Conservation (phyloP, 2,329 filamentous ascomycete genomes). For the Gnomoniopsis smithogilvyi region DNA sequence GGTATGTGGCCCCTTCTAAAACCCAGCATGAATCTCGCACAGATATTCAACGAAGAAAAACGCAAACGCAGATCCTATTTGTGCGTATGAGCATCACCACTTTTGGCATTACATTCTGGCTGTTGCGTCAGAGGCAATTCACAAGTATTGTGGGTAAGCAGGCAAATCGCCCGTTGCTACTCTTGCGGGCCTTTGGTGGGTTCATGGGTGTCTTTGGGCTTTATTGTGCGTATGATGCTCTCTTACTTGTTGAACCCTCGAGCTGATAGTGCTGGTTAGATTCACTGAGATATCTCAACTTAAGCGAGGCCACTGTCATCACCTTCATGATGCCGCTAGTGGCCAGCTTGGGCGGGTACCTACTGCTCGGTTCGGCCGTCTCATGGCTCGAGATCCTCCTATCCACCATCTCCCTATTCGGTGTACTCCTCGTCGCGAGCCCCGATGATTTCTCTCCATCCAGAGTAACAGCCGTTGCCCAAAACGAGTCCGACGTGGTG, state of each 20-base stretch:
- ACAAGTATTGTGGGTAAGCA: background rate
- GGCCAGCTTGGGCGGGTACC: background rate
- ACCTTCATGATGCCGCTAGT: conserved; percentile 10
- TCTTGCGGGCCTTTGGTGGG: background rate
- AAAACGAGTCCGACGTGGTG: background rate
- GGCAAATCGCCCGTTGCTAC: background rate
- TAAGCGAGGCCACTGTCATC: conserved; percentile 9
- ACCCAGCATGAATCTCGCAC: background rate
- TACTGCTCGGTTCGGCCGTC: background rate
- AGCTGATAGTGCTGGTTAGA: background rate
- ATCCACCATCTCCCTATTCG: background rate
- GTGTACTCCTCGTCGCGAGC: conserved; percentile 2
- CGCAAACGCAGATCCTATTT: background rate
- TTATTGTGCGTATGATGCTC: background rate
- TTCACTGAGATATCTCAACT: background rate
- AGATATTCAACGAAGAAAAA: background rate
- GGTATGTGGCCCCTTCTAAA: background rate
- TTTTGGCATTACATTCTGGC: background rate
- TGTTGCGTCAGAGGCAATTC: background rate
- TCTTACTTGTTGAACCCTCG: no score
- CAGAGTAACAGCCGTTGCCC: background rate
- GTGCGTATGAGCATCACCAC: conserved; percentile 10
- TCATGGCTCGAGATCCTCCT: conserved; percentile 1
- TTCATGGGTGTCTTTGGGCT: conserved; percentile 5
- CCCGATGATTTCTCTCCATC: background rate